phyloP scores from a whole-genome alignment of 108 stramenopile species.

The Cyclotella atomus region DNA sequence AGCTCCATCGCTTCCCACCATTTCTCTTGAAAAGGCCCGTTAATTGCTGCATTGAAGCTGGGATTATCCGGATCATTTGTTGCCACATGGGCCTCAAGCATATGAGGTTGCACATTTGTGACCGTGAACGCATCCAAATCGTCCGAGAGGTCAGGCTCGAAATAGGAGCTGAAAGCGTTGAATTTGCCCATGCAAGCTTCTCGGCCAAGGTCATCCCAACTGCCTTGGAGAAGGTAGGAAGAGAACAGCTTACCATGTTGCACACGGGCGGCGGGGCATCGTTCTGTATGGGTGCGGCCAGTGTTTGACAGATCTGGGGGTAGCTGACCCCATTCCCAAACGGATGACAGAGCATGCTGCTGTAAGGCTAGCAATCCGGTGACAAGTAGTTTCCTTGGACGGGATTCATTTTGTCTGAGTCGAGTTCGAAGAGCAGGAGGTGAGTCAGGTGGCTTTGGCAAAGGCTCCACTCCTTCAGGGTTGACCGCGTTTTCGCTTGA shows the following conservation, averaged over 20 bases:
- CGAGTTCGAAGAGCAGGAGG: too few species aligned
- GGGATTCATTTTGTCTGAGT: too few species aligned
- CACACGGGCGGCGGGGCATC: too few species aligned
- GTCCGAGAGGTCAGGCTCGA: slow-evolving; percentile 7
- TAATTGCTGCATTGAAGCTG: not conserved
- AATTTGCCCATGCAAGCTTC: not conserved
- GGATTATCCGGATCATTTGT: slow-evolving; percentile 7
- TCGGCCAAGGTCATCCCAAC: not conserved
- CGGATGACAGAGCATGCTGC: too few species aligned
- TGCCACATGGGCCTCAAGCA: not conserved
- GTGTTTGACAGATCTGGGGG: not conserved
- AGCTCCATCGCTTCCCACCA: slow-evolving; percentile 26
- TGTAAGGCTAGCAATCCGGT: too few species aligned
- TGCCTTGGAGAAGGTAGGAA: not conserved
- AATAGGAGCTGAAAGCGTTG: not conserved
- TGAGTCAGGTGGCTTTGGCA: too few species aligned
- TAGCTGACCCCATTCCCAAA: too few species aligned
- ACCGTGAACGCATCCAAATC: not conserved
- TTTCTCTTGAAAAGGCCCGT: slow-evolving; percentile 24
- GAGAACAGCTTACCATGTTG: not conserved
- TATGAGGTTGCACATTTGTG: slow-evolving; percentile 5
- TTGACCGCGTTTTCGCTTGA: too few species aligned
- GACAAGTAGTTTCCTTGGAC: too few species aligned
- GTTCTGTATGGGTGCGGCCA: too few species aligned
- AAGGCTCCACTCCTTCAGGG: too few species aligned